Evolutionary conservation across 2,329 filamentous ascomycete genomes (phyloP).

Genomic region (Neonectria ditissima): DNA sequence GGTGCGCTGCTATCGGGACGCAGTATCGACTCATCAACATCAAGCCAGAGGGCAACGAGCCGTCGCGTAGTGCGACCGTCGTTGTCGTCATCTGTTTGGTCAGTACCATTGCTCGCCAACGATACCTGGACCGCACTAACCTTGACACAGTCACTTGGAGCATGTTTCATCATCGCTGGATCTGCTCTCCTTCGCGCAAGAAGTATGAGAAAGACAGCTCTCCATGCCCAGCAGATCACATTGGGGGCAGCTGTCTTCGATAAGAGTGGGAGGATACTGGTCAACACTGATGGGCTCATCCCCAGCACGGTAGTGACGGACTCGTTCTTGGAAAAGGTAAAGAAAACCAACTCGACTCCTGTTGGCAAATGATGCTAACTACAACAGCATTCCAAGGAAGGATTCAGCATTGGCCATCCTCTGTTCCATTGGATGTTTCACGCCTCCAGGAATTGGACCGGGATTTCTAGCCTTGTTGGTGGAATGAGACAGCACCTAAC

Average conservation of each 20-base stretch:
- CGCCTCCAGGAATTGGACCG: constrained; percentile 81
- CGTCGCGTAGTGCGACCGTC: constrained; percentile 73
- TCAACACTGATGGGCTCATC: constrained; percentile 75
- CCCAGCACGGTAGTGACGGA: constrained; percentile 83
- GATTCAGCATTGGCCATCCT: constrained; percentile 80
- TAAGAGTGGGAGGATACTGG: constrained; percentile 72
- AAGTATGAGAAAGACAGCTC: constrained; percentile 64
- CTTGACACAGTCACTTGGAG: constrained; percentile 64
- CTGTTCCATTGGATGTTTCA: constrained; percentile 91
- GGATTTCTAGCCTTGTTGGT: constrained; percentile 74
- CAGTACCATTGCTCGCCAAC: constrained; percentile 44
- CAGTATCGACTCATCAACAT: constrained; percentile 69
- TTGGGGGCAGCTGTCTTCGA: constrained; percentile 76
- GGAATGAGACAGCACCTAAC: constrained; percentile 80
- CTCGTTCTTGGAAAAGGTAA: constrained; percentile 75
- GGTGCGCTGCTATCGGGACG: constrained; percentile 81
- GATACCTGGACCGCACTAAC: constrained; percentile 8
- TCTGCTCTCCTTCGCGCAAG: constrained; percentile 66
- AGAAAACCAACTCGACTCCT: constrained; percentile 16
- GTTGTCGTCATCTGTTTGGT: constrained; percentile 80
- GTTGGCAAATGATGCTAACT: constrained; percentile 26
- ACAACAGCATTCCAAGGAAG: constrained; percentile 68
- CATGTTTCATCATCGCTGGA: constrained; percentile 69
- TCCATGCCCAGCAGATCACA: constrained; percentile 71
- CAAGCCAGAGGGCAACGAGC: constrained; percentile 47